phyloP scores from a whole-genome alignment of 1,284 basidiomycete genomes.

The Heterobasidion parviporum region DNA sequence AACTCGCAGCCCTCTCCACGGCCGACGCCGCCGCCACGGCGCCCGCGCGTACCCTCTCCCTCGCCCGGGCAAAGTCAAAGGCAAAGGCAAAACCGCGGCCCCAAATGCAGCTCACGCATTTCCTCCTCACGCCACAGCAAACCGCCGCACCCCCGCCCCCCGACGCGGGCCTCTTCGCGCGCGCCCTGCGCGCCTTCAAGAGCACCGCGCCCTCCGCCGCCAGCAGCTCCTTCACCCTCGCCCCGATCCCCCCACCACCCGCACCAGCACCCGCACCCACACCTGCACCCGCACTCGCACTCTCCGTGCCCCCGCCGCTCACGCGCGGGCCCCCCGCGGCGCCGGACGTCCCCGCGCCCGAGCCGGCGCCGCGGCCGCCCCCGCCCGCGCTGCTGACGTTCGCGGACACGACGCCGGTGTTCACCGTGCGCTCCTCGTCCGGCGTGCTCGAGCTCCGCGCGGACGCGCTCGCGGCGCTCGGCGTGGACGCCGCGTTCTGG shows the following conservation, averaged over 20 bases:
- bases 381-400: slow-evolving; percentile 49
- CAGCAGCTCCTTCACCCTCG: slow-evolving; percentile 56
- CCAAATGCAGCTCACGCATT: slow-evolving; percentile 34
- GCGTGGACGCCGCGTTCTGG: slow-evolving; percentile 72
- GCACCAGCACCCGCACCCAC: not conserved
- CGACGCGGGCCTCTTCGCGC: slow-evolving; percentile 41
- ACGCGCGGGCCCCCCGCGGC: slow-evolving; percentile 12
- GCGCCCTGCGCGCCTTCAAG: slow-evolving; percentile 47
- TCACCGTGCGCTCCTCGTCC: slow-evolving; percentile 46
- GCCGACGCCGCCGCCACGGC: not conserved
- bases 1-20: slow-evolving; percentile 28
- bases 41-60: slow-evolving; percentile 2
- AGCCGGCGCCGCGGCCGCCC: slow-evolving; percentile 13
- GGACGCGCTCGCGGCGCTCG: slow-evolving; percentile 46
- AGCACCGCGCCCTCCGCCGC: slow-evolving; percentile 47
- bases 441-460: slow-evolving; percentile 59
- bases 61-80: not conserved
- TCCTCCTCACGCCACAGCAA: slow-evolving; percentile 47
- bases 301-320: slow-evolving; percentile 22
- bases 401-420: slow-evolving; percentile 60
- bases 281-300: slow-evolving; percentile 29
- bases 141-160: slow-evolving; percentile 24
- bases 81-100: not conserved
- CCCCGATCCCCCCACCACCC: slow-evolving; percentile 26
- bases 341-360: not conserved